A percentile compares a stretch with the other conserved stretches of the same genome.
Evolutionary conservation across 177 flowering plant species (phyloP).

Genomic region (Vitis hybrid): DNA sequence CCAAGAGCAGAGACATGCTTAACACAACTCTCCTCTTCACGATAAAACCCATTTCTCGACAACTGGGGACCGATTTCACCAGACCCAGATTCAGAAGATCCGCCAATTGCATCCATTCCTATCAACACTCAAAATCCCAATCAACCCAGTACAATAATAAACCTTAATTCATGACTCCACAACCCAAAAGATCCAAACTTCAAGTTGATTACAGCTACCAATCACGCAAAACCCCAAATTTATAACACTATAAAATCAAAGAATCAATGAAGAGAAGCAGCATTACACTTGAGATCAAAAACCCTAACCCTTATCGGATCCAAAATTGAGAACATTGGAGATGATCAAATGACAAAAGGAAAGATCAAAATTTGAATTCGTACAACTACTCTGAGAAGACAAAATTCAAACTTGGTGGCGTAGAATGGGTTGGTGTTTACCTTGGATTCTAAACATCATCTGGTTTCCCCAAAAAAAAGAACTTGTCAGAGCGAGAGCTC

Average conservation of each 20-base stretch:
- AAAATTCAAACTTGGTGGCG: neutral
- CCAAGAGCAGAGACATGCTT: slow-evolving; percentile 39
- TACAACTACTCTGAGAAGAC: neutral
- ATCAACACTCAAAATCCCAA: slow-evolving; percentile 19
- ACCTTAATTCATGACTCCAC: slow-evolving; percentile 1
- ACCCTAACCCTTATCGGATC: slow-evolving; percentile 16
- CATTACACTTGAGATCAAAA: slow-evolving; percentile 1
- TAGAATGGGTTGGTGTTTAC: slow-evolving; percentile 10
- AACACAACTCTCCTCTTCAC: slow-evolving; percentile 34
- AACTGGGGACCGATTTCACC: slow-evolving; percentile 22
- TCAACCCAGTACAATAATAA: slow-evolving; percentile 4
- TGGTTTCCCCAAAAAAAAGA: neutral
- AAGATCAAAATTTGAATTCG: neutral
- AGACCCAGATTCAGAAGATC: slow-evolving; percentile 37
- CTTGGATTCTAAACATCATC: slow-evolving; percentile 11
- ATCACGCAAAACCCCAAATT: slow-evolving; percentile 7
- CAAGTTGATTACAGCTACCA: slow-evolving; percentile 4
- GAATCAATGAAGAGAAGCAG: neutral
- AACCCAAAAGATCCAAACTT: slow-evolving; percentile 14
- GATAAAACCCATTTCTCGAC: slow-evolving; percentile 17
- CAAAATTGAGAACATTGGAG: slow-evolving; percentile 3
- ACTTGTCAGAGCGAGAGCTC: slow-evolving; percentile 10
- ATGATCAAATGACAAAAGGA: slow-evolving; percentile 33
- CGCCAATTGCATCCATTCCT: slow-evolving; percentile 42
- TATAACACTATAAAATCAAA: neutral